Evolutionary conservation across 495 filamentous ascomycete genomes (phyloP).

Genomic region (Penicillium herquei): DNA sequence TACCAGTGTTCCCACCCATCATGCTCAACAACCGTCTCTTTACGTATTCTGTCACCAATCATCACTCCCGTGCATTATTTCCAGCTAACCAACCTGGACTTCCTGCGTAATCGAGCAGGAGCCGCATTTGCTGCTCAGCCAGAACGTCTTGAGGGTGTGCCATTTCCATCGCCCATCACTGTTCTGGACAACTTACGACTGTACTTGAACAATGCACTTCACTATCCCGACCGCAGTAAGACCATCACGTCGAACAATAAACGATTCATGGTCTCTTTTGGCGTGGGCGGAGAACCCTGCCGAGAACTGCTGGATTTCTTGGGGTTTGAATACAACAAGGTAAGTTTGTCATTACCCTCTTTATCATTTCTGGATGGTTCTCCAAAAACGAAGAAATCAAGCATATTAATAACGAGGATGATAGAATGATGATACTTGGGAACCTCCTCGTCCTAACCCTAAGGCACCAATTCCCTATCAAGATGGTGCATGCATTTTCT

Average conservation of each 20-base stretch:
- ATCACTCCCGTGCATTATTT: constrained; percentile 48
- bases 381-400: background rate
- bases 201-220: constrained; percentile 63
- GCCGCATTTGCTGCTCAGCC: constrained; percentile 55
- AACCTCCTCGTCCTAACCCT: constrained; percentile 42
- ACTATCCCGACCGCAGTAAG: constrained; percentile 43
- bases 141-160: constrained; percentile 55
- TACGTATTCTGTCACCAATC: constrained; percentile 55
- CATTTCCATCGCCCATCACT: constrained; percentile 43
- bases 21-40: constrained; percentile 54
- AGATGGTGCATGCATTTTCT: constrained; percentile 43
- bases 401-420: constrained; percentile 11
- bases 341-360: constrained; percentile 16
- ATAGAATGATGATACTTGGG: constrained; percentile 42
- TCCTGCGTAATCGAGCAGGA: constrained; percentile 53
- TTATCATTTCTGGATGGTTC: background rate
- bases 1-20: constrained; percentile 61
- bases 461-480: constrained; percentile 40
- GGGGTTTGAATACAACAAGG: constrained; percentile 51
- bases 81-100: constrained; percentile 54
- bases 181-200: constrained; percentile 55
- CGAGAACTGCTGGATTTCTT: constrained; percentile 60
- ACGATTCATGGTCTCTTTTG: constrained; percentile 67
- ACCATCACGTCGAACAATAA: constrained; percentile 68
- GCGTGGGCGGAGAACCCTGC: constrained; percentile 54